Base-by-base conservation (phyloP, 2,329 filamentous ascomycete genomes). In the Phialocephala sp. region DNA sequence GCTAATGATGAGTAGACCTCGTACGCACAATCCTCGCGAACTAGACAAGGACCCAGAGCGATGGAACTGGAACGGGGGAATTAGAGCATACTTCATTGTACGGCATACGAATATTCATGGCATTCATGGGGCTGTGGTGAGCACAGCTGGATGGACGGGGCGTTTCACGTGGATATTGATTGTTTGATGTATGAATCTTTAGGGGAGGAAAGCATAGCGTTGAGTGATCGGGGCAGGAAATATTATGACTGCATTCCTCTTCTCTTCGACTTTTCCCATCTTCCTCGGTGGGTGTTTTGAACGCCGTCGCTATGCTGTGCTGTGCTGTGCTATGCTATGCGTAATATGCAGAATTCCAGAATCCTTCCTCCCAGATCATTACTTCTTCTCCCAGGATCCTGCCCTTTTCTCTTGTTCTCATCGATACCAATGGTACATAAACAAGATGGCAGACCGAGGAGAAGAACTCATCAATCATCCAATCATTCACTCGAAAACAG, bases 1-100 rank as follows among this genome's bases (percentile, higher is more conserved):
- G 64, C 66, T 70, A 62, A 72, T 54, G 32, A 22, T 32, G 3
- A 15, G 66, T 59, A 92, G 91, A 95, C 69, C 89, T 95, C 66
- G 91, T 95, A 76, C 89, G 91, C 76, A 94, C 91, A 61, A 93
- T 95, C 76, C 89, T 95, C 72, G 91, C 91, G 79, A 94, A 94
- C 82, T 95, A 85, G 79, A 78, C 64, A 58, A 35, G 22, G 8
- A 18, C 18, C 41, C 43, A 45, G 45, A 65, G 32, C 45, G 20
- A 39, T 41, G 37, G 56, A 41, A 56, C 27, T 20, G 8, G 66
- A 55, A 55, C 27, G n/a, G 36, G 27, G 57, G 27, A 41, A 37
- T n/a, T 36, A 63, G 63, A 68, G 56, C 60, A 65, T 69, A 66
- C 63, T 69, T 72, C 59, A 47, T 54, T 69, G 66, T 69, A 69